Percentiles rank a stretch among this genome's conserved stretches.
Evolutionary conservation across 352 stramenopile species (phyloP).

Genomic region (Globisporangium perplexum): DNA sequence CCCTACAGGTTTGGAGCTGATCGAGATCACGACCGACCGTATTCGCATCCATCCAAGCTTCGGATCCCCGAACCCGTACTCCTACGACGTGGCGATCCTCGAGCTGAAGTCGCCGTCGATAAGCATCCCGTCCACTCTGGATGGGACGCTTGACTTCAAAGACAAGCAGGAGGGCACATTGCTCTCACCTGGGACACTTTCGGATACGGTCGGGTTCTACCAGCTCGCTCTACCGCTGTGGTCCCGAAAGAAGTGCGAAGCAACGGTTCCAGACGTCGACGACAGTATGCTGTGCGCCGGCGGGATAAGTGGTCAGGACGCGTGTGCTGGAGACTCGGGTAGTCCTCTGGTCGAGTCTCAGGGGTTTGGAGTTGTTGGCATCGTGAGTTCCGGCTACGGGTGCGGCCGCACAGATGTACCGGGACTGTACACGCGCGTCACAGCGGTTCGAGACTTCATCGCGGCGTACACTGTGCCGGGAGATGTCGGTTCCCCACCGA

Average conservation of each 20-base stretch:
- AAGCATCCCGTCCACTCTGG: too few relatives aligned
- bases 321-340: slow-evolving; percentile 16
- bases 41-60: too few relatives aligned
- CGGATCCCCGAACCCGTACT: too few relatives aligned
- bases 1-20: neutral
- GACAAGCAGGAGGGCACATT: neutral
- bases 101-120: slow-evolving; percentile 6
- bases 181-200: too few relatives aligned
- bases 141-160: slow-evolving; percentile 8
- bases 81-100: too few relatives aligned
- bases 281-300: slow-evolving; percentile 16
- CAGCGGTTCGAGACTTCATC: neutral
- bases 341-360: slow-evolving; percentile 9
- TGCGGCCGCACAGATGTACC: slow-evolving; percentile 3
- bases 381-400: slow-evolving; percentile 8
- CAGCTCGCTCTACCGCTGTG: slow-evolving; percentile 3
- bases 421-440: slow-evolving; percentile 11
- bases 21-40: too few relatives aligned
- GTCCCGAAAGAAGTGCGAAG: slow-evolving; percentile 5
- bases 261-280: slow-evolving; percentile 6
- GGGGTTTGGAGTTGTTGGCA: too few relatives aligned
- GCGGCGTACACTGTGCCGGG: neutral
- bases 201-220: too few relatives aligned
- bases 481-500: too few relatives aligned
- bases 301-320: slow-evolving; percentile 1